A percentile compares a stretch with the other conserved stretches of the same genome.
Evolutionary conservation across 805 yeast species (phyloP).

Genomic region (Kodamaea kaohsiungensis): DNA sequence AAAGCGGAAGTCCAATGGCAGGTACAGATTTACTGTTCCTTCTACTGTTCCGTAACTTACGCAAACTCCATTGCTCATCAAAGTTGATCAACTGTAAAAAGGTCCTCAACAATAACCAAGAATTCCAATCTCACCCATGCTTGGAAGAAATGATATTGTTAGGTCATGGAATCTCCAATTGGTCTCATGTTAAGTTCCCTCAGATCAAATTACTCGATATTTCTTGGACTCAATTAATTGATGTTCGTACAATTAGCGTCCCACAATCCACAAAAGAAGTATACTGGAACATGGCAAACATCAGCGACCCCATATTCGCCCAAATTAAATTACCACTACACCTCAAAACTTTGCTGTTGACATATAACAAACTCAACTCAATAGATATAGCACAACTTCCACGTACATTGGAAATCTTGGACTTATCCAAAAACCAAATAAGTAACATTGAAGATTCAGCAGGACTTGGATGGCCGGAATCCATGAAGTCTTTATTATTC

Average conservation of each 20-base stretch:
- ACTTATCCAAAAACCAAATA: conserved; percentile 27
- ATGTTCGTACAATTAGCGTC: conserved; percentile 23
- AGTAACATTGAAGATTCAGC: conserved; percentile 10
- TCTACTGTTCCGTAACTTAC: conserved; percentile 25
- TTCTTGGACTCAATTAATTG: conserved; percentile 34
- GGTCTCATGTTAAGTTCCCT: conserved; percentile 32
- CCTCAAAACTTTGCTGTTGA: conserved; percentile 34
- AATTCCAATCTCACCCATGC: conserved; percentile 8
- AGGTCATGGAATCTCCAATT: conserved; percentile 32
- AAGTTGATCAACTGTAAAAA: conserved; percentile 16
- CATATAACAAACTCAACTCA: conserved; percentile 26
- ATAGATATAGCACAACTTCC: conserved; percentile 29
- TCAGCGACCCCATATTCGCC: conserved; percentile 15
- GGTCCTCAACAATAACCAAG: neutral
- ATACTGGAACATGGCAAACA: conserved; percentile 33
- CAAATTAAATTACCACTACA: conserved; percentile 19
- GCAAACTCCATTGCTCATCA: conserved; percentile 31
- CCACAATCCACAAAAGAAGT: conserved; percentile 26
- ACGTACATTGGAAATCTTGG: conserved; percentile 28
- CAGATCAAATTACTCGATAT: conserved; percentile 29
- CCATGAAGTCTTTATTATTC: conserved; percentile 24
- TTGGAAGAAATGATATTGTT: conserved; percentile 31
- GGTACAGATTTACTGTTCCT: conserved; percentile 22
- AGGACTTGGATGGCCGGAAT: conserved; percentile 26
- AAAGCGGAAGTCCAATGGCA: conserved; percentile 21